Percentiles rank a stretch among this genome's conserved stretches.
phyloP scores from a whole-genome alignment of 2,329 filamentous ascomycete genomes.

The Rosellinia necatrix region DNA sequence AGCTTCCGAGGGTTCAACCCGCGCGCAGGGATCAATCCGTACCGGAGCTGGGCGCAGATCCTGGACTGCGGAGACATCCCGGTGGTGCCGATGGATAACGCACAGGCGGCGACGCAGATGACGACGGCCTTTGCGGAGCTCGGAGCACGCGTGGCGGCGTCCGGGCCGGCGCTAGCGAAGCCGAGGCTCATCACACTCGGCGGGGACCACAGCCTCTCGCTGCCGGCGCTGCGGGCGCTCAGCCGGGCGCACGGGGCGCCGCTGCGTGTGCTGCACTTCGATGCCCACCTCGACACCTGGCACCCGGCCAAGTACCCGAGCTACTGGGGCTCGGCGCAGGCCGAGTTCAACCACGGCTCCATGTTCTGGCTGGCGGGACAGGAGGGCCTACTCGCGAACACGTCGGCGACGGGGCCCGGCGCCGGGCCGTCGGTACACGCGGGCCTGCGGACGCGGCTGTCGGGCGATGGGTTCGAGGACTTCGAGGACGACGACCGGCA shows the following conservation, averaged over 20 bases:
- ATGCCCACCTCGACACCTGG: constrained; percentile 84
- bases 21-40: constrained; percentile 82
- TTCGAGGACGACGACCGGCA: constrained; percentile 75
- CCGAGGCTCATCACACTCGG: constrained; percentile 71
- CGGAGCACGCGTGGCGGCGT: constrained; percentile 46
- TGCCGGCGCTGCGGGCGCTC: constrained; percentile 71
- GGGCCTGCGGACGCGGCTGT: constrained; percentile 77
- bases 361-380: constrained; percentile 90
- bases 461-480: constrained; percentile 66
- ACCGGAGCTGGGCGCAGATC: constrained; percentile 54
- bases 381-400: constrained; percentile 77
- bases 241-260: constrained; percentile 62
- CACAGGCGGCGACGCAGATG: constrained; percentile 81
- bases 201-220: constrained; percentile 73
- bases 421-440: constrained; percentile 76
- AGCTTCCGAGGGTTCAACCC: constrained; percentile 82
- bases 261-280: constrained; percentile 75
- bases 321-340: constrained; percentile 71
- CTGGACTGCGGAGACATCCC: constrained; percentile 88
- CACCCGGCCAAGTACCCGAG: constrained; percentile 79
- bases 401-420: no score
- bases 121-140: constrained; percentile 77
- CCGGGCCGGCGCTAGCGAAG: constrained; percentile 40
- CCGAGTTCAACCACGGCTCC: constrained; percentile 82
- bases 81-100: constrained; percentile 84